Evolutionary conservation across 2,329 filamentous ascomycete species (phyloP).

Genomic region (Epichloe bromicola): DNA sequence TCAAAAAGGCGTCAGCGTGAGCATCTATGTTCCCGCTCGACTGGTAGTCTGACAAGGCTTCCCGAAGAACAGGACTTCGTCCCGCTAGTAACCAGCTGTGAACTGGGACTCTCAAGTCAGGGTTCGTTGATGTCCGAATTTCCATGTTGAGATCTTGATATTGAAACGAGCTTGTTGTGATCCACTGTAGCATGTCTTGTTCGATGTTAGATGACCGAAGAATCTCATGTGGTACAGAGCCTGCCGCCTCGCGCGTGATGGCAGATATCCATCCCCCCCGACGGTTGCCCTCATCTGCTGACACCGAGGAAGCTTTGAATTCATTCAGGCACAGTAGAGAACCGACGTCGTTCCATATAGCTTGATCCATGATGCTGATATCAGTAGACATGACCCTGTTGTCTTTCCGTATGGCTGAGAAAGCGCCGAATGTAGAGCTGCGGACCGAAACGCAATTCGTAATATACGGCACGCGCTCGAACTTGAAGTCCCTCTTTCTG

Average conservation of each 20-base stretch:
- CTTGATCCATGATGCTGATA: slow-evolving; percentile 52
- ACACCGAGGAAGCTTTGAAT: slow-evolving; percentile 34
- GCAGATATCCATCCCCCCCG: slow-evolving; percentile 28
- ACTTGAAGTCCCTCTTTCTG: slow-evolving; percentile 85
- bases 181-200: slow-evolving; percentile 41
- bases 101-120: slow-evolving; percentile 60
- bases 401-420: slow-evolving; percentile 75
- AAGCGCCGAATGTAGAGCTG: slow-evolving; percentile 81
- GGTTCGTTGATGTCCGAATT: slow-evolving; percentile 45
- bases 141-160: slow-evolving; percentile 30
- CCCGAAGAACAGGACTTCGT: slow-evolving; percentile 56
- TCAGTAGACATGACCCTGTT: slow-evolving; percentile 65
- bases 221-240: slow-evolving; percentile 36
- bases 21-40: slow-evolving; percentile 10
- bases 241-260: slow-evolving; percentile 31
- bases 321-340: slow-evolving; percentile 55
- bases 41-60: slow-evolving; percentile 45
- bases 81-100: slow-evolving; percentile 71
- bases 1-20: slow-evolving; percentile 16
- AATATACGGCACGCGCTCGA: slow-evolving; percentile 76
- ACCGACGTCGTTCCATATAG: slow-evolving; percentile 61
- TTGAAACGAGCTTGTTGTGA: slow-evolving; percentile 26
- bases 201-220: slow-evolving; percentile 55
- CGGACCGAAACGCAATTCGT: slow-evolving; percentile 74
- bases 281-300: slow-evolving; percentile 15